Conservation (phyloP, 2,329 filamentous ascomycete genomes). For the Verticillium klebahnii region DNA sequence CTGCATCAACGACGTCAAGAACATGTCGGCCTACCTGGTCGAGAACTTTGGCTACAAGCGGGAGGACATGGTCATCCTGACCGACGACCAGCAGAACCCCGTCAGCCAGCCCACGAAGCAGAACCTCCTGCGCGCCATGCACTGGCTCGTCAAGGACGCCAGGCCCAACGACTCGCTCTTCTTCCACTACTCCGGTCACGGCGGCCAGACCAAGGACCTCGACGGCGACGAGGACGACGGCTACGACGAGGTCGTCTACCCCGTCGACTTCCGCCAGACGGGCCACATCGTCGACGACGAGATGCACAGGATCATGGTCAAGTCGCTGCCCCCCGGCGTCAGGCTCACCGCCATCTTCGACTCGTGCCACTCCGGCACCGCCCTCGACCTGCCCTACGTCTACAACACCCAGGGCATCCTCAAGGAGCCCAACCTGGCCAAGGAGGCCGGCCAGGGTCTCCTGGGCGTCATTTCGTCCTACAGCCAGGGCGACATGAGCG, state of each 20-base stretch:
- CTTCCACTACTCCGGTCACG: slow-evolving; percentile 74
- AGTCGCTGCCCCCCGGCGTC: slow-evolving; percentile 73
- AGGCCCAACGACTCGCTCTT: slow-evolving; percentile 72
- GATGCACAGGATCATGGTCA: slow-evolving; percentile 74
- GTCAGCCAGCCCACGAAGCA: slow-evolving; percentile 69
- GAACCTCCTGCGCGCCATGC: slow-evolving; percentile 71
- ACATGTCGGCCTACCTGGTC: slow-evolving; percentile 67
- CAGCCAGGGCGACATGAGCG: slow-evolving; percentile 75
- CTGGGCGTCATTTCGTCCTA: slow-evolving; percentile 73
- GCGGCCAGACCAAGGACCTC: slow-evolving; percentile 67
- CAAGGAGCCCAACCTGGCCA: slow-evolving; percentile 77
- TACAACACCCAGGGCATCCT: slow-evolving; percentile 77
- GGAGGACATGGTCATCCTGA: slow-evolving; percentile 76
- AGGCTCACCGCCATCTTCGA: slow-evolving; percentile 80
- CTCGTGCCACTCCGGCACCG: slow-evolving; percentile 75
- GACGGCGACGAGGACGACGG: slow-evolving; percentile 77
- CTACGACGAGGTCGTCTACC: slow-evolving; percentile 75
- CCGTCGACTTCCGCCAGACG: slow-evolving; percentile 64
- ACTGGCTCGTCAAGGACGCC: slow-evolving; percentile 69
- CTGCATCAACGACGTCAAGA: slow-evolving; percentile 78
- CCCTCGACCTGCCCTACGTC: slow-evolving; percentile 72
- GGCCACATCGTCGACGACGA: slow-evolving; percentile 76
- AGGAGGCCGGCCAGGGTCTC: slow-evolving; percentile 71
- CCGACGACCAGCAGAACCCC: slow-evolving; percentile 67
- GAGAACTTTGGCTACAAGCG: slow-evolving; percentile 65